Percentiles rank a stretch among this genome's conserved stretches.
Conservation (phyloP, 345 rosid genomes). For the Euphorbia lathyris region DNA sequence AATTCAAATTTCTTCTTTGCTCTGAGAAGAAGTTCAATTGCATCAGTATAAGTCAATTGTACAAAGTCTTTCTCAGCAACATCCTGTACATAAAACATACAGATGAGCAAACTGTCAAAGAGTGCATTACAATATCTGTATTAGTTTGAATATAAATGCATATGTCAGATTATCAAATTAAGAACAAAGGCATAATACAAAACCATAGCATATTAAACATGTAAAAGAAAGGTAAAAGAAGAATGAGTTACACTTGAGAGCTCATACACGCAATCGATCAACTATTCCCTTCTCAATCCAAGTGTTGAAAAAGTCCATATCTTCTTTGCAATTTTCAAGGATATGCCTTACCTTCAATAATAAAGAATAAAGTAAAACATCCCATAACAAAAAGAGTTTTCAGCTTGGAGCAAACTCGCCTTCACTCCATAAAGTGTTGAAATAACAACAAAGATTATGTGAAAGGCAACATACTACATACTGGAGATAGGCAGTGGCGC, state of each 20-base stretch:
- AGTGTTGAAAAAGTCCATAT: slow-evolving; percentile 95
- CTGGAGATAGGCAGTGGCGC: slow-evolving; percentile 99
- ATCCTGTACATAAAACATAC: slow-evolving; percentile 48
- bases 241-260: slow-evolving; percentile 31
- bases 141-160: neutral
- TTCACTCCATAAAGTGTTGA: slow-evolving; percentile 17
- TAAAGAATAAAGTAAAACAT: slow-evolving; percentile 15
- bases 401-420: slow-evolving; percentile 3
- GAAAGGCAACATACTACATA: slow-evolving; percentile 92
- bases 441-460: slow-evolving; percentile 31
- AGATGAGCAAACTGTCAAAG: slow-evolving; percentile 10
- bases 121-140: neutral
- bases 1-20: slow-evolving; percentile 83
- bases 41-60: slow-evolving; percentile 84
- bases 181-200: slow-evolving; percentile 2
- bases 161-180: neutral
- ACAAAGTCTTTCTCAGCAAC: slow-evolving; percentile 87
- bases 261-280: slow-evolving; percentile 73
- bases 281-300: slow-evolving; percentile 98
- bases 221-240: slow-evolving; percentile 14
- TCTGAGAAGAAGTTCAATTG: slow-evolving; percentile 78
- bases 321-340: slow-evolving; percentile 93
- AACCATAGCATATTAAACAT: neutral
- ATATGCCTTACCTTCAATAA: slow-evolving; percentile 70
- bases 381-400: neutral